These are phyloP conservation scores for Sarocladium kiliense DNA, from an alignment of 2,329 filamentous ascomycete species.

Conservation along the genomic window DNA sequence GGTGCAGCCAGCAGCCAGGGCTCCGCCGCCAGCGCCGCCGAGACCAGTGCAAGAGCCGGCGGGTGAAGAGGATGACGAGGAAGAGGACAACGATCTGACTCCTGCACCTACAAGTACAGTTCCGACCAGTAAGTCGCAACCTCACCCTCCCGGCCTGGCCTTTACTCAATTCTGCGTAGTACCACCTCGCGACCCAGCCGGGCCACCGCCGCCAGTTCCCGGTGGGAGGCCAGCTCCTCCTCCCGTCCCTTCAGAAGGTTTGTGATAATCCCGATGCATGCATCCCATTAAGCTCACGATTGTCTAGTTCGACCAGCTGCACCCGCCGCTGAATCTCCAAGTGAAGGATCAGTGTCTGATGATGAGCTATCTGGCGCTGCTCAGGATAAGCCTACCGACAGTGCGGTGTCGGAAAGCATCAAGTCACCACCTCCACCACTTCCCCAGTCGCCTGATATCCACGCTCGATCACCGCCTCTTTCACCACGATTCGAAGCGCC, in stretches of 20 bases:
- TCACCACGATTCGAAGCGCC: conserved; percentile 35
- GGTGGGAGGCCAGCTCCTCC: conserved; percentile 50
- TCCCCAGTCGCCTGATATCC: conserved; percentile 27
- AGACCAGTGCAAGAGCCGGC: conserved; percentile 10
- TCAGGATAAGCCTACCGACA: conserved; percentile 37
- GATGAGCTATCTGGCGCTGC: conserved; percentile 68
- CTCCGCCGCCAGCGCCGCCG: conserved; percentile 23
- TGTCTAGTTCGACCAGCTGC: conserved; percentile 39
- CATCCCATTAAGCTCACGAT: not conserved
- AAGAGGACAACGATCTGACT: conserved; percentile 28
- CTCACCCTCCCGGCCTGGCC: too few species aligned
- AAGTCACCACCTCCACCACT: conserved; percentile 41
- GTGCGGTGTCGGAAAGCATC: conserved; percentile 31
- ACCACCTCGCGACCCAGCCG: conserved; percentile 25
- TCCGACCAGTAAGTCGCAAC: conserved; percentile 16
- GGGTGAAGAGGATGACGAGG: conserved; percentile 18
- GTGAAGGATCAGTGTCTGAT: conserved; percentile 79
- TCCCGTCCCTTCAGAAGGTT: conserved; percentile 56
- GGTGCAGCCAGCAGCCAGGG: conserved; percentile 16
- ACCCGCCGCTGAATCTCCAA: conserved; percentile 54
- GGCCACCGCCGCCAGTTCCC: conserved; percentile 42
- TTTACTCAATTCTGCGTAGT: conserved; percentile 25
- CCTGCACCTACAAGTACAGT: conserved; percentile 17
- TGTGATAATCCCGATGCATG: conserved; percentile 25
- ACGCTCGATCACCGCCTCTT: conserved; percentile 26